Evolutionary conservation across 306 rosid species (phyloP).

Genomic region (Trifolium subterraneum): DNA sequence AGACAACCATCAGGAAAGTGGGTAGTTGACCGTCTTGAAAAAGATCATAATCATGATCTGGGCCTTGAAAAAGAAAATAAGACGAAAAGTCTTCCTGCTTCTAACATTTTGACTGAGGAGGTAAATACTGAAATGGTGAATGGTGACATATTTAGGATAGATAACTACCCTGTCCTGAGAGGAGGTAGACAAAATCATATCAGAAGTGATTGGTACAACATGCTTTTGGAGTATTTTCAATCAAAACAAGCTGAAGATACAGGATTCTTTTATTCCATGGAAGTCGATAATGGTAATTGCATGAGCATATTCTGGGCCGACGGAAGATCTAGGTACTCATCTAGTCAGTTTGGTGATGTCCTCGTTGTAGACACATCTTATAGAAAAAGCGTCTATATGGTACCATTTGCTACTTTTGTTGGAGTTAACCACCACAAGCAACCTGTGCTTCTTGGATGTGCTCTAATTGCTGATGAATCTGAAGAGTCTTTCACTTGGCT

Average conservation of each 20-base stretch:
- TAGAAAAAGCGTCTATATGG: constrained; percentile 70
- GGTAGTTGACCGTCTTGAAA: constrained; percentile 85
- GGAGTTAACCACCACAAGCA: constrained; percentile 96
- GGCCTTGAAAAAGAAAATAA: constrained; percentile 54
- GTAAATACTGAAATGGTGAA: constrained; percentile 61
- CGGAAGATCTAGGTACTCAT: constrained; percentile 91
- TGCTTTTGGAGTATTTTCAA: constrained; percentile 87
- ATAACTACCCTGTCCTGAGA: constrained; percentile 54
- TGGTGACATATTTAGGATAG: constrained; percentile 65
- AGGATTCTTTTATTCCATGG: constrained; percentile 88
- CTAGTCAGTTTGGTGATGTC: constrained; percentile 92
- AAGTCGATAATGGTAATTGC: constrained; percentile 76
- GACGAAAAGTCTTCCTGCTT: constrained; percentile 53
- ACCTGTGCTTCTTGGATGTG: constrained; percentile 96
- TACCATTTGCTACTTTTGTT: constrained; percentile 86
- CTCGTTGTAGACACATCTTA: constrained; percentile 82
- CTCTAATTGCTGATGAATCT: constrained; percentile 88
- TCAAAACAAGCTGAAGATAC: constrained; percentile 87
- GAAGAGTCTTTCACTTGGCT: constrained; percentile 90
- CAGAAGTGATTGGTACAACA: constrained; percentile 76
- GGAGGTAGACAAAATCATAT: constrained; percentile 80
- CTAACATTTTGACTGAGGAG: constrained; percentile 68
- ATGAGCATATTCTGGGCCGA: constrained; percentile 98
- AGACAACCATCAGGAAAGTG: constrained; percentile 83
- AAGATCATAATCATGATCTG: constrained; percentile 86